phyloP scores from a whole-genome alignment of 441 rosid species.

The Metrosideros polymorpha region DNA sequence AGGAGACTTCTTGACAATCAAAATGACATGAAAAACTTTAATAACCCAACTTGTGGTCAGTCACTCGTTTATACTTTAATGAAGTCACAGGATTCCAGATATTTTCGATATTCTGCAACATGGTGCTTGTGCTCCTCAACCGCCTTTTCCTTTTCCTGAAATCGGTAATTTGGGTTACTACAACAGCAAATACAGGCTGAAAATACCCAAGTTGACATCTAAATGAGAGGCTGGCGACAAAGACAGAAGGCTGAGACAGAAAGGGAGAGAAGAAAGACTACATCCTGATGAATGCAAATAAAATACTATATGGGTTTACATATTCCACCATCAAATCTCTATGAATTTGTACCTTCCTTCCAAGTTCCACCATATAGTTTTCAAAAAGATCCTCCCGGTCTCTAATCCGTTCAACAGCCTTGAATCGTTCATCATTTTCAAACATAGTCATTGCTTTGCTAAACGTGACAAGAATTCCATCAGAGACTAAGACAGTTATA shows the following conservation, averaged over 20 bases:
- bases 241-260: not conserved
- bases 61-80: slow-evolving; percentile 39
- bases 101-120: slow-evolving; percentile 67
- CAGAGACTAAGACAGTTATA: slow-evolving; percentile 11
- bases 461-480: slow-evolving; percentile 13
- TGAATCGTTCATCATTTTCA: slow-evolving; percentile 92
- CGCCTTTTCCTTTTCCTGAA: slow-evolving; percentile 87
- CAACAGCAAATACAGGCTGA: not conserved
- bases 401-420: slow-evolving; percentile 83
- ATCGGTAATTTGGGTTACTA: slow-evolving; percentile 2
- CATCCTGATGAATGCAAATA: not conserved
- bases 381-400: slow-evolving; percentile 94
- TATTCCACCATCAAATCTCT: not conserved
- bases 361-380: slow-evolving; percentile 79
- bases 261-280: not conserved
- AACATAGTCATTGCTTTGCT: slow-evolving; percentile 87
- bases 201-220: not conserved
- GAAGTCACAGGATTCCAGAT: slow-evolving; percentile 80
- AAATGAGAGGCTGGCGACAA: not conserved
- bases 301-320: not conserved
- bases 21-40: not conserved
- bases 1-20: not conserved
- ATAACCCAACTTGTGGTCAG: not conserved
- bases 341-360: slow-evolving; percentile 59
- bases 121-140: slow-evolving; percentile 64